Percentiles rank a stretch among this genome's conserved stretches.
phyloP scores from a whole-genome alignment of 352 stramenopile species.

The Nothophytophthora sp. region DNA sequence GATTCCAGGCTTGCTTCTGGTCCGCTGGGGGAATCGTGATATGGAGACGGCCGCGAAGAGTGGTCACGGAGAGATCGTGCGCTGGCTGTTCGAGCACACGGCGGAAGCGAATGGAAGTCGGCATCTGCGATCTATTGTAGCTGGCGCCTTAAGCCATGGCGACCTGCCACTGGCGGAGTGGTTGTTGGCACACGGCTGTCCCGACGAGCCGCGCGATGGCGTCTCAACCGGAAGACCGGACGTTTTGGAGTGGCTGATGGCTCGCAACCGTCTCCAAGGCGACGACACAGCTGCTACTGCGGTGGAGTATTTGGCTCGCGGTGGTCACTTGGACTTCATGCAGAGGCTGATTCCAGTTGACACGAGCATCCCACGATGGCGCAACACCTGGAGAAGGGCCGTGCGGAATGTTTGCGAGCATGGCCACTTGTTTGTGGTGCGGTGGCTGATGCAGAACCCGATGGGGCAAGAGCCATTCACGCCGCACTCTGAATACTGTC shows the following conservation, averaged over 20 bases:
- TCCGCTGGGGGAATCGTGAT: too few relatives aligned
- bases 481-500: too few relatives aligned
- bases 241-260: constrained; percentile 18
- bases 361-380: too few relatives aligned
- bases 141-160: not conserved
- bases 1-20: not conserved
- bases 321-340: constrained; percentile 9
- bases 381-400: too few relatives aligned
- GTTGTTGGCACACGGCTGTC: too few relatives aligned
- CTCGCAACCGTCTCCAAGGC: constrained; percentile 6
- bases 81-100: not conserved
- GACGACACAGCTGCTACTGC: not conserved
- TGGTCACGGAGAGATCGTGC: not conserved
- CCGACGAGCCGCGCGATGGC: too few relatives aligned
- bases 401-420: too few relatives aligned
- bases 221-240: too few relatives aligned
- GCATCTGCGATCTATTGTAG: not conserved
- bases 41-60: too few relatives aligned
- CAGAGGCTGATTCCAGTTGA: constrained; percentile 12
- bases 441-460: too few relatives aligned
- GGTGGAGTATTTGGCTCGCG: constrained; percentile 3
- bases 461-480: too few relatives aligned
- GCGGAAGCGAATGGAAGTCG: not conserved
- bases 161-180: not conserved
- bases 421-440: too few relatives aligned